Evolutionary conservation across 768 basidiomycete genomes (phyloP).

Genomic region (Fibroporia radiculosa): DNA sequence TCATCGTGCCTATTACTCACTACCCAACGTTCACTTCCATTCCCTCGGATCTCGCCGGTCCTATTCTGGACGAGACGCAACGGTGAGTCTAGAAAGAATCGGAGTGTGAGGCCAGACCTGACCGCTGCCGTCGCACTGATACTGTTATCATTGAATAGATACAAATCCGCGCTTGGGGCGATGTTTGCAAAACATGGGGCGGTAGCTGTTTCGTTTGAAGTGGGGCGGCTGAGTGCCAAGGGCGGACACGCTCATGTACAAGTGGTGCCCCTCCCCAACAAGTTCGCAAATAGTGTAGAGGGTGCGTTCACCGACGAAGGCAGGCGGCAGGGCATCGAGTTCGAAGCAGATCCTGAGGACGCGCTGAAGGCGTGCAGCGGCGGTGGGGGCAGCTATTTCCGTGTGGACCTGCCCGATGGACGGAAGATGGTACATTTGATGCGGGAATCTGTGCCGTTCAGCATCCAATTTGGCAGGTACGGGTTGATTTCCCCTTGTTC

Average conservation of each 20-base stretch:
- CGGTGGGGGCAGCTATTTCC: slow-evolving; percentile 74
- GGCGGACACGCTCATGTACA: slow-evolving; percentile 96
- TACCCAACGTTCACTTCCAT: slow-evolving; percentile 83
- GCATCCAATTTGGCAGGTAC: slow-evolving; percentile 95
- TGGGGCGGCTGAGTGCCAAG: slow-evolving; percentile 73
- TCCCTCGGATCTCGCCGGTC: slow-evolving; percentile 64
- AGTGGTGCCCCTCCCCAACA: slow-evolving; percentile 67
- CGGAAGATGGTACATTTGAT: slow-evolving; percentile 81
- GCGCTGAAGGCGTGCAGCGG: slow-evolving; percentile 45
- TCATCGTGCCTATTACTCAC: slow-evolving; percentile 91
- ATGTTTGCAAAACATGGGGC: slow-evolving; percentile 67
- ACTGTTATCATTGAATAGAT: slow-evolving; percentile 33
- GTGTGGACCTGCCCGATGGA: slow-evolving; percentile 84
- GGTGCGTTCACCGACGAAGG: slow-evolving; percentile 69
- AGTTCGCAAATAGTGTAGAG: slow-evolving; percentile 56
- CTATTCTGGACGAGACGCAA: slow-evolving; percentile 77
- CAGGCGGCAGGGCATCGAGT: slow-evolving; percentile 55
- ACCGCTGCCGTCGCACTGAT: background rate
- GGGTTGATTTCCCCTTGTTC: slow-evolving; percentile 19
- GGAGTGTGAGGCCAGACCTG: background rate
- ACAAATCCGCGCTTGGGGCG: slow-evolving; percentile 66
- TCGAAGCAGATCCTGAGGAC: slow-evolving; percentile 62
- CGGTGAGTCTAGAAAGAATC: slow-evolving; percentile 35
- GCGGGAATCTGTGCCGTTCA: slow-evolving; percentile 70
- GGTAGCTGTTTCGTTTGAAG: slow-evolving; percentile 77